Conservation (phyloP, 441 rosid species). For the Biscutella laevigata region DNA sequence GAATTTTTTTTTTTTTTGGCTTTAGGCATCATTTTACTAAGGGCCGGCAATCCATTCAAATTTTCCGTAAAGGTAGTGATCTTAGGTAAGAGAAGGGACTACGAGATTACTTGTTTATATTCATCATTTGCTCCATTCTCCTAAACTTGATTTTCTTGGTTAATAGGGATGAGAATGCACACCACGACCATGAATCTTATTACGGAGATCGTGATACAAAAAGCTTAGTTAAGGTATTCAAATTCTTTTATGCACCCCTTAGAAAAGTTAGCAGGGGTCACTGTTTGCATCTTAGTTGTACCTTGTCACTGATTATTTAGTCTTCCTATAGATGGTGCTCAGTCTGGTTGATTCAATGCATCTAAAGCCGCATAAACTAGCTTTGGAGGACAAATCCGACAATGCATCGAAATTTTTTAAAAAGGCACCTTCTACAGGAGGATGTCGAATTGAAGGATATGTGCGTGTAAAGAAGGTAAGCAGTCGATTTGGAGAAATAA, state of each 20-base stretch:
- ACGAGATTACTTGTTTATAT: constrained; percentile 5
- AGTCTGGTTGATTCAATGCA: constrained; percentile 58
- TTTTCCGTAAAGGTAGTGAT: constrained; percentile 94
- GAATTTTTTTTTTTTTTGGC: no score
- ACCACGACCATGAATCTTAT: constrained; percentile 92
- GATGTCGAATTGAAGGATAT: constrained; percentile 95
- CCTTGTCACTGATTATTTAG: neutral
- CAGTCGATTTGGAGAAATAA: neutral
- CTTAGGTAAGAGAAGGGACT: constrained; percentile 38
- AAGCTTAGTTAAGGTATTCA: constrained; percentile 69
- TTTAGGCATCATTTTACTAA: no score
- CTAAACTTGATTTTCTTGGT: neutral
- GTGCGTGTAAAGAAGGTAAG: constrained; percentile 90
- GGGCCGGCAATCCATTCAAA: constrained; percentile 91
- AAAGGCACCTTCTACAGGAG: constrained; percentile 65
- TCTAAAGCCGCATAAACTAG: constrained; percentile 42
- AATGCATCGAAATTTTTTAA: constrained; percentile 30
- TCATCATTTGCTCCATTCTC: constrained; percentile 1
- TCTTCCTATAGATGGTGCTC: constrained; percentile 55
- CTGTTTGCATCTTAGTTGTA: neutral
- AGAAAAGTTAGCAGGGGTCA: neutral
- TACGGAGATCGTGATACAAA: constrained; percentile 96
- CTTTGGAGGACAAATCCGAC: constrained; percentile 38
- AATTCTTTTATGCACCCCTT: neutral
- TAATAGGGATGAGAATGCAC: constrained; percentile 74